These are phyloP conservation scores for Firmiana major DNA, from an alignment of 345 rosid species.

Conservation along the genomic window DNA sequence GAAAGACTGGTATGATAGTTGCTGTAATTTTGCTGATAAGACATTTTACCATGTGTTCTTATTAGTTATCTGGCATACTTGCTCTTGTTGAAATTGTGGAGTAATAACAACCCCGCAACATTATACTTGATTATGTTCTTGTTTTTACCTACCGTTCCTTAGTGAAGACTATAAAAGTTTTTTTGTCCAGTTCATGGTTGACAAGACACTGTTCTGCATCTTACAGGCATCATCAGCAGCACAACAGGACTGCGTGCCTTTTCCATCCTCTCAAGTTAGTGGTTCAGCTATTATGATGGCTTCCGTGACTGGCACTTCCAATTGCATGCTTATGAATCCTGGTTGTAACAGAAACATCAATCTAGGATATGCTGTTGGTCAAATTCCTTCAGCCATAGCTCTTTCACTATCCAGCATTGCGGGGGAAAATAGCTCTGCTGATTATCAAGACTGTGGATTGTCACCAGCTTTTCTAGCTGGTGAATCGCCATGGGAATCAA, in stretches of 20 bases:
- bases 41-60: neutral
- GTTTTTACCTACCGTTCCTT: neutral
- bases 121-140: neutral
- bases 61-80: neutral
- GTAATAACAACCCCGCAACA: neutral
- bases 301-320: conserved; percentile 18
- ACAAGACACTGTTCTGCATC: conserved; percentile 11
- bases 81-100: neutral
- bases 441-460: conserved; percentile 65
- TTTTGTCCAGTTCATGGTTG: neutral
- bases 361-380: conserved; percentile 48
- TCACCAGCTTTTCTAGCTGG: conserved; percentile 49
- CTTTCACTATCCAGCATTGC: conserved; percentile 53
- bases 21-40: neutral
- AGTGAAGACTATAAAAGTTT: neutral
- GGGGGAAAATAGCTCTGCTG: conserved; percentile 54
- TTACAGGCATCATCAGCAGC: conserved; percentile 51
- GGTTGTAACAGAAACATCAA: conserved; percentile 38
- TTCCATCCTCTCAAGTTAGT: conserved; percentile 35
- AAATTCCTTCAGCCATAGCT: conserved; percentile 58
- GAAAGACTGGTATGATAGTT: neutral
- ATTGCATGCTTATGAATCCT: conserved; percentile 39
- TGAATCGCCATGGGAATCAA: conserved; percentile 81
- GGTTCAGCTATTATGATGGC: conserved; percentile 28
- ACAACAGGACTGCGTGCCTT: conserved; percentile 37